Base-by-base conservation (phyloP, 495 filamentous ascomycete genomes). In the Penicillium paradoxum region DNA sequence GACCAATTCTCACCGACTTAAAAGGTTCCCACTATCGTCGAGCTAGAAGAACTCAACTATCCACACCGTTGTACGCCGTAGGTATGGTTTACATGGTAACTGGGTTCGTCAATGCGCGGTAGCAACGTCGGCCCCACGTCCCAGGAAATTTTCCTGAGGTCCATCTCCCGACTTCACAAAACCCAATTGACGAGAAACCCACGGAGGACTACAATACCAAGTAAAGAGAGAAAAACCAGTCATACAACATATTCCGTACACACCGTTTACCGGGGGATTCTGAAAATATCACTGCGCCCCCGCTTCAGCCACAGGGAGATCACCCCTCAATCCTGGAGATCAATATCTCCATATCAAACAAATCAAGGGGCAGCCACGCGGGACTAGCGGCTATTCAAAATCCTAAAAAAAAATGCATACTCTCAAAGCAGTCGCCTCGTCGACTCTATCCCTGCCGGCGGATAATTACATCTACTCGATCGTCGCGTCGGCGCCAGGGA, bases 401-500 rank as follows among this genome's bases (percentile, higher is more conserved):
- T 44, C 25, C 38, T n/a, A n/a, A 27, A 27, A 27, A 27, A 52
- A 25, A 51, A 75, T 75, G 72, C 69, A 73, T 54, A 71, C 64
- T 4, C 68, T 76, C 53, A 63, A 62, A 59, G 49, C 63, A 7
- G 68, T 53, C 6, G 69, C 66, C 14, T 69, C 70, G 4, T 79
- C 79, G 7, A 67, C 70, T 5, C 62, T 78, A 32, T 74, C 72
- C 10, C 71, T 79, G 0, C 69, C 75, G 4, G 51, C 70, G 49
- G 70, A 70, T 32, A 76, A 68, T 38, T 82, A 81, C 64, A 79
- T 82, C 53, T 82, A 82, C 57, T 68, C 70, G 6, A 67, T 80
- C 43, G 58, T 72, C 6, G 44, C 70, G 0, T 65, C 68, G 0
- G 64, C 61, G 6, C 58, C 61, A 8, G 61, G 57, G 6, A 52